A percentile compares a stretch with the other conserved stretches of the same genome.
Evolutionary conservation across 805 yeast species (phyloP).

Genomic region (Teunomyces stri): DNA sequence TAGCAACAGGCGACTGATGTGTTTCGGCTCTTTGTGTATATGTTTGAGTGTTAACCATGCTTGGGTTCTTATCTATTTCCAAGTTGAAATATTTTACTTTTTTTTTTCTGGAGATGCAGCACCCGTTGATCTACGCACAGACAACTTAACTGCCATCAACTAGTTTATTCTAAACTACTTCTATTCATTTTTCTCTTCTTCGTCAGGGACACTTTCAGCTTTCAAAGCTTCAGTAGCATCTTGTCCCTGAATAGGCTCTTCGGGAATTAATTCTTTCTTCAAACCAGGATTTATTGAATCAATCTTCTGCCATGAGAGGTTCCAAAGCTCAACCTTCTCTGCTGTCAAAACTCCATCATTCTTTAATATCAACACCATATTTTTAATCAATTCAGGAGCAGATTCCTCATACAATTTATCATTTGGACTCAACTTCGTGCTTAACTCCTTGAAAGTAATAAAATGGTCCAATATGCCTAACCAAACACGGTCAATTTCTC

Average conservation of each 20-base stretch:
- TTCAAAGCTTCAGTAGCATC: neutral
- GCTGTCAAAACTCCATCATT: slow-evolving; percentile 21
- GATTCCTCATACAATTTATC: slow-evolving; percentile 26
- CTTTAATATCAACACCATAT: slow-evolving; percentile 40
- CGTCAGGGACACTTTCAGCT: neutral
- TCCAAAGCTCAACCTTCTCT: slow-evolving; percentile 28
- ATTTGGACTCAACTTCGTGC: slow-evolving; percentile 13
- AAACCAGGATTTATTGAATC: slow-evolving; percentile 28
- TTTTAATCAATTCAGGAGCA: slow-evolving; percentile 37
- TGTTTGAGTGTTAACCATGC: slow-evolving; percentile 29
- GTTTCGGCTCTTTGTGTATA: slow-evolving; percentile 67
- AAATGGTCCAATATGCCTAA: slow-evolving; percentile 33
- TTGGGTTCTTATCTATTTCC: neutral
- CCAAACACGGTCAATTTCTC: slow-evolving; percentile 31
- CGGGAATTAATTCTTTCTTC: slow-evolving; percentile 16
- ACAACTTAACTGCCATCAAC: neutral
- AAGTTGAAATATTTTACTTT: neutral
- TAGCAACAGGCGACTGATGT: slow-evolving; percentile 79
- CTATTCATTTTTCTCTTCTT: neutral
- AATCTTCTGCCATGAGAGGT: slow-evolving; percentile 31
- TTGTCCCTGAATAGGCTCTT: neutral
- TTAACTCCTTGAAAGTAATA: slow-evolving; percentile 22
- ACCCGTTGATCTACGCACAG: neutral
- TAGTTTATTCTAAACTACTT: neutral
- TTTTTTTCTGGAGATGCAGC: neutral